Evolutionary conservation across 208 protist species (phyloP).

Genomic region (Leishmania martiniquensis): DNA sequence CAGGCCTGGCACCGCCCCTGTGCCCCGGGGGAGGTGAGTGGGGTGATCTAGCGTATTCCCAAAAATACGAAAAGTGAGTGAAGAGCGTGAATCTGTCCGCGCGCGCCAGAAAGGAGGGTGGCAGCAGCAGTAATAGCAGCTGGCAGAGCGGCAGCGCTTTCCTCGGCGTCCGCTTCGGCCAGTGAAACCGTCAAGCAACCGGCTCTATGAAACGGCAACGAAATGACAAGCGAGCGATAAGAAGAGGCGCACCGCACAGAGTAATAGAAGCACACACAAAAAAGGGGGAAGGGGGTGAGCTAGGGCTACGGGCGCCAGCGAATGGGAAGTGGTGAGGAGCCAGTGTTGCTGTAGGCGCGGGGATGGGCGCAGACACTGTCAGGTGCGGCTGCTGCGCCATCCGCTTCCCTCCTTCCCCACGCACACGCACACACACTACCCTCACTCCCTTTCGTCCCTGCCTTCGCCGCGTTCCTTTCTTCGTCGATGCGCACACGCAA

Average conservation of each 20-base stretch:
- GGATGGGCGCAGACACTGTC: not conserved
- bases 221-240: conserved; percentile 1
- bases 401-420: not conserved
- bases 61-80: not conserved
- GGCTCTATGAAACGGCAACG: not conserved
- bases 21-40: no score
- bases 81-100: not conserved
- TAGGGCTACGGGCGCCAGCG: no score
- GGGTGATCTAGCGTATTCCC: not conserved
- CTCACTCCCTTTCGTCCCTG: not conserved
- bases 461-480: no score
- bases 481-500: not conserved
- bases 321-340: no score
- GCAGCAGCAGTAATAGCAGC: not conserved
- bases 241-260: not conserved
- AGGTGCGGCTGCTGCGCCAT: not conserved
- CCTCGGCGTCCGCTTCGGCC: not conserved
- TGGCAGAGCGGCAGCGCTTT: not conserved
- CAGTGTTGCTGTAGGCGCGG: not conserved
- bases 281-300: not conserved
- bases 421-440: not conserved
- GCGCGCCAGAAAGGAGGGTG: not conserved
- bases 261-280: conserved; percentile 1
- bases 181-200: not conserved
- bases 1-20: not conserved